phyloP scores from a whole-genome alignment of 805 yeast genomes.

The Metschnikowia borealis region DNA sequence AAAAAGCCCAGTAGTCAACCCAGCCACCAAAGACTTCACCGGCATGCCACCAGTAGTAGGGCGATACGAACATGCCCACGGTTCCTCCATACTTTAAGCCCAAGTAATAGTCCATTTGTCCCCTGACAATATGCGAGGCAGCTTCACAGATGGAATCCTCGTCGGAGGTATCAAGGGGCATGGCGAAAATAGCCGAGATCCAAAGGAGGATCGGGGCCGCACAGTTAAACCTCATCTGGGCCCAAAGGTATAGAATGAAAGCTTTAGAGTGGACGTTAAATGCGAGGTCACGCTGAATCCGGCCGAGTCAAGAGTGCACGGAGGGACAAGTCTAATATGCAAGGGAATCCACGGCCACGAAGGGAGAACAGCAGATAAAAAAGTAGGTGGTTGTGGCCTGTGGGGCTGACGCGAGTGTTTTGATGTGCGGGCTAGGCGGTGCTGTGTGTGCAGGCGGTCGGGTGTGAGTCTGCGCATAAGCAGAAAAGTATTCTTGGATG shows the following conservation, averaged over 20 bases:
- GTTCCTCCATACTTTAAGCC: conserved; percentile 42
- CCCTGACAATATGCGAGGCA: conserved; percentile 31
- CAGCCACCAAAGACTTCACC: conserved; percentile 50
- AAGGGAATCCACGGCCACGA: not conserved
- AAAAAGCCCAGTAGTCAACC: conserved; percentile 37
- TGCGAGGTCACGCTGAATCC: no score
- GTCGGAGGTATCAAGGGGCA: conserved; percentile 33
- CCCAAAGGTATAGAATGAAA: not conserved
- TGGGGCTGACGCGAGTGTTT: conserved; percentile 3
- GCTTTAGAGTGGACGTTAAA: not conserved
- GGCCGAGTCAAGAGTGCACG: not conserved
- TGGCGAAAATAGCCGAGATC: conserved; percentile 6
- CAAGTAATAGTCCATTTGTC: conserved; percentile 44
- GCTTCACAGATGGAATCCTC: conserved; percentile 41
- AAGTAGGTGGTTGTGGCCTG: not conserved
- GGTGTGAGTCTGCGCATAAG: not conserved
- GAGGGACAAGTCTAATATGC: not conserved
- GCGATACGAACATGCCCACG: conserved; percentile 43
- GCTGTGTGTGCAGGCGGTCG: not conserved
- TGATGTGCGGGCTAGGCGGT: not conserved
- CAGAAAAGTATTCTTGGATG: not conserved
- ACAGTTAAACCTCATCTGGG: not conserved
- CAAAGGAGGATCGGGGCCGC: conserved; percentile 3
- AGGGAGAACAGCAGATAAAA: not conserved
- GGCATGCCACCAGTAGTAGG: conserved; percentile 53